Base-by-base conservation (phyloP, 352 stramenopile species). In the Globisporangium radiosum region DNA sequence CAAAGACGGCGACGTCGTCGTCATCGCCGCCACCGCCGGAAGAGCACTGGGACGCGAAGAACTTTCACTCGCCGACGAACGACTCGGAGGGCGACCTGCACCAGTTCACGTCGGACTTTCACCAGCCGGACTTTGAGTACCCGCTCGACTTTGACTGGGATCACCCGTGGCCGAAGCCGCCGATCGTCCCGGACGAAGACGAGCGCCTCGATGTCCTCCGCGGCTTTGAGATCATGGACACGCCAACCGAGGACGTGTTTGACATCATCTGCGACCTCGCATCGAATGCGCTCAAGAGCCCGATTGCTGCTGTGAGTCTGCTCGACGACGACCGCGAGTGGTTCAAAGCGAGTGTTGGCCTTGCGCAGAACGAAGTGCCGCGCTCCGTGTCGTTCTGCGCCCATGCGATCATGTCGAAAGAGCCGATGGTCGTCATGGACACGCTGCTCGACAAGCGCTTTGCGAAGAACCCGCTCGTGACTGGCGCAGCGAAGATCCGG, bases 261-360 rank as follows among this genome's bases (percentile, higher is more conserved):
- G 85, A 94, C 69, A 93, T 94, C 63, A 93, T 94, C 58, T 94
- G 85, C 60, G 85, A 94, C 67, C 62, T 94, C 17, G 85, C 83
- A 25, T 90, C 78, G 63, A 93, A 94, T 56, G 85, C 85, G 33
- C 67, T 94, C 19, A 93, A 93, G 70, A 93, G 81, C 56, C 85
- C 85, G 15, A 94, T 94, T 61, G 83, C 85, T 3, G 83, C 81
- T 17, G 85, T 94, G 57, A 92, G 78, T 72, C 65, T 94, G 52
- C 71, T 93, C 15, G 85, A 94, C 56, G 80, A 94, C 54, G 85
- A 94, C 59, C 83, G 84, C 47, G 83, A 93, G 69, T 93, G 83
- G 85, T 93, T 94, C 65, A 94, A 93, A 64, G 83, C 85, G 15
- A 92, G 80, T 54, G 84, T 93, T 47, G 85, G 85, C 5, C 64